Evolutionary conservation across 2,329 filamentous ascomycete genomes (phyloP).

Genomic region (Cercospora zeae-maydis): DNA sequence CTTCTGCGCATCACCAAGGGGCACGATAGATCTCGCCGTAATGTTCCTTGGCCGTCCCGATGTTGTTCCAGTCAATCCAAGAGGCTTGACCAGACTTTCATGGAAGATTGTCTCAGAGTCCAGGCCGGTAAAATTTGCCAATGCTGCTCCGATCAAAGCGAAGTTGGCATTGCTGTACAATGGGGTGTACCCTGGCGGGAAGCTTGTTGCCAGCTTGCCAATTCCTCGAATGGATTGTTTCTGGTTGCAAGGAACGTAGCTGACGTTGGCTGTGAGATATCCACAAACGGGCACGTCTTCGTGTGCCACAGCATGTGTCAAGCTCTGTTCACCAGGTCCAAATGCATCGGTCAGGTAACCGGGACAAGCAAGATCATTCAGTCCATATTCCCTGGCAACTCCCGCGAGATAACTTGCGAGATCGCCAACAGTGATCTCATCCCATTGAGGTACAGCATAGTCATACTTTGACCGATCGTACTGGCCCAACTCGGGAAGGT

Average conservation of each 20-base stretch:
- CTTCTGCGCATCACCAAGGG: constrained; percentile 12
- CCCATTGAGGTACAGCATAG: constrained; percentile 44
- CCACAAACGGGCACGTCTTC: constrained; percentile 18
- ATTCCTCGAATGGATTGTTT: constrained; percentile 12
- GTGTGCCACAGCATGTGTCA: constrained; percentile 31
- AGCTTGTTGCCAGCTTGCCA: constrained; percentile 16
- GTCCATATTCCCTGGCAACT: constrained; percentile 29
- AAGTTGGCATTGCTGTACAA: constrained; percentile 25
- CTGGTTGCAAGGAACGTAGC: constrained; percentile 13
- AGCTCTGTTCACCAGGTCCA: constrained; percentile 1
- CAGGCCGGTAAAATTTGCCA: constrained; percentile 9
- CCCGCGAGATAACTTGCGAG: constrained; percentile 49
- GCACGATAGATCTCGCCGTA: constrained; percentile 16
- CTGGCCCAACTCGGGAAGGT: constrained; percentile 41
- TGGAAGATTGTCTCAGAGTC: constrained; percentile 14
- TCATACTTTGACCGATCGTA: constrained; percentile 32
- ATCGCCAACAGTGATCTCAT: constrained; percentile 47
- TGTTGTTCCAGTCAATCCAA: constrained; percentile 18
- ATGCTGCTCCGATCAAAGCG: constrained; percentile 17
- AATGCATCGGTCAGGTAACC: constrained; percentile 15
- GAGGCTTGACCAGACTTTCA: constrained; percentile 12
- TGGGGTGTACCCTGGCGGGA: constrained; percentile 17
- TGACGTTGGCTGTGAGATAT: constrained; percentile 14
- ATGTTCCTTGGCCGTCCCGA: constrained; percentile 9
- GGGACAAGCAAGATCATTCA: constrained; percentile 18